Evolutionary conservation across 2,329 filamentous ascomycete species (phyloP).

Genomic region (Thelonectria olida): DNA sequence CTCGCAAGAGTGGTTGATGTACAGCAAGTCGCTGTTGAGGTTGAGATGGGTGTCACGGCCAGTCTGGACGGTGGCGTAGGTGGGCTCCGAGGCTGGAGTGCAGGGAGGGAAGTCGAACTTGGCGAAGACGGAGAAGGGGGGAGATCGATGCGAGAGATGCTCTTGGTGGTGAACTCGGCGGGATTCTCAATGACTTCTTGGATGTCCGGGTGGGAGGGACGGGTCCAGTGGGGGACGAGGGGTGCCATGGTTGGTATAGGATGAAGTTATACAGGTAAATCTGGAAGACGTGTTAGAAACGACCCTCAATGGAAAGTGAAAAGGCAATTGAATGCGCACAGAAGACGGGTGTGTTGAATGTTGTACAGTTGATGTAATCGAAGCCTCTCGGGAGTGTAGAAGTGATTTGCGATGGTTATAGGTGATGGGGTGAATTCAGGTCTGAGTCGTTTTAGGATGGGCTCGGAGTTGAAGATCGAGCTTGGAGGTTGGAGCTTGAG

Average conservation of each 20-base stretch:
- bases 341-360: neutral
- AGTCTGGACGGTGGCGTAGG: conserved; percentile 72
- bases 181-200: conserved; percentile 65
- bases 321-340: neutral
- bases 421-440: neutral
- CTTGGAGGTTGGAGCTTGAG: conserved; percentile 5
- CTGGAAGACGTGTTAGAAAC: conserved; percentile 3
- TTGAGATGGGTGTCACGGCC: conserved; percentile 65
- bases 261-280: conserved; percentile 13
- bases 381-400: neutral
- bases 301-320: neutral
- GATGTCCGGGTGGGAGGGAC: conserved; percentile 67
- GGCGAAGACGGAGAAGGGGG: conserved; percentile 73
- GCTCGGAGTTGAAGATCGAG: neutral
- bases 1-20: conserved; percentile 75
- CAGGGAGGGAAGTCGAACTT: conserved; percentile 73
- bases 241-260: conserved; percentile 58
- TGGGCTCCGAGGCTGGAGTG: conserved; percentile 62
- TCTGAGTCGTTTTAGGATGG: neutral
- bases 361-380: neutral
- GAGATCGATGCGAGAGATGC: conserved; percentile 62
- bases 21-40: conserved; percentile 72
- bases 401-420: neutral
- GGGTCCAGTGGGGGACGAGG: conserved; percentile 66
- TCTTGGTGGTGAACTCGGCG: conserved; percentile 67